phyloP scores from a whole-genome alignment of 257 asterid genomes.

The Prunella vulgaris region DNA sequence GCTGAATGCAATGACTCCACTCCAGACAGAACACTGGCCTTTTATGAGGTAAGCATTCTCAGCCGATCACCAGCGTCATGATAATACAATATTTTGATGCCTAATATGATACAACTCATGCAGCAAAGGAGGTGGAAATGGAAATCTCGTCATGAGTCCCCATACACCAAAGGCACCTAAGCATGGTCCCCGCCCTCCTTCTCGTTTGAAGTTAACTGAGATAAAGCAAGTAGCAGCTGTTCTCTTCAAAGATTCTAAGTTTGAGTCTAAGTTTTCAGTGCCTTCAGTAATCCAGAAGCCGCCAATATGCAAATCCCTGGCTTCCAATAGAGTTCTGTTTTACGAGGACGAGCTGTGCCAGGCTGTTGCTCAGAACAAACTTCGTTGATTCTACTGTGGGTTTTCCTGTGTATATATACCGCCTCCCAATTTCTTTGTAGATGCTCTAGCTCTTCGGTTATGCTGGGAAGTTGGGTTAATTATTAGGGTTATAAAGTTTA shows the following conservation, averaged over 20 bases:
- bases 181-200: constrained; percentile 88
- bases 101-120: constrained; percentile 17
- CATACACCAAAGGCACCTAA: constrained; percentile 90
- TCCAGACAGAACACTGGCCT: constrained; percentile 82
- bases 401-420: constrained; percentile 31
- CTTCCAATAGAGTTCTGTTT: constrained; percentile 76
- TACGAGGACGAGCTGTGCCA: constrained; percentile 94
- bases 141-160: constrained; percentile 45
- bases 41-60: constrained; percentile 47
- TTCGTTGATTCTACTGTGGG: constrained; percentile 42
- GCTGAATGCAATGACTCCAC: constrained; percentile 81
- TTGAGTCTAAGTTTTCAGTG: constrained; percentile 46
- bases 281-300: constrained; percentile 71
- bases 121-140: constrained; percentile 60
- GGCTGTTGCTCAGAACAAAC: constrained; percentile 96
- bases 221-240: constrained; percentile 89
- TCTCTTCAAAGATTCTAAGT: constrained; percentile 62
- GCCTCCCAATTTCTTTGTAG: constrained; percentile 2
- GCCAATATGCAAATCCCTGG: constrained; percentile 72
- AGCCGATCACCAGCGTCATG: neutral
- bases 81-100: neutral
- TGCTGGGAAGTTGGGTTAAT: constrained; percentile 21
- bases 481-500: constrained; percentile 19
- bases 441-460: constrained; percentile 23
- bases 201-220: constrained; percentile 65